Conservation (phyloP, 1,284 basidiomycete genomes). For the Pascua sp. region DNA sequence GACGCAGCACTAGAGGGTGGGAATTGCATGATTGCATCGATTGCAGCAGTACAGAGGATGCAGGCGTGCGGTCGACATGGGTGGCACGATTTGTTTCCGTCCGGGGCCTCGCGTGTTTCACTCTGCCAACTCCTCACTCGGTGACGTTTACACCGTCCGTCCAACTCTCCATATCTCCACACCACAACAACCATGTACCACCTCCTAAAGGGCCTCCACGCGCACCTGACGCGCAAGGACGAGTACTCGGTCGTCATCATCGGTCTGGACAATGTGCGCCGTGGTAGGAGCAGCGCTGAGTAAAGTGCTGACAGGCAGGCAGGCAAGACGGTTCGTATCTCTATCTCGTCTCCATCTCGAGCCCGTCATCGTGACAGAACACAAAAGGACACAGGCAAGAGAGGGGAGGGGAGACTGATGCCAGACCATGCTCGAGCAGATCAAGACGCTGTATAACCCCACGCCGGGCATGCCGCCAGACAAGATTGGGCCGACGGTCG, state of each 20-base stretch:
- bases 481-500: constrained; percentile 89
- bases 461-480: constrained; percentile 76
- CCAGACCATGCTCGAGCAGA: constrained; percentile 83
- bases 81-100: constrained; percentile 3
- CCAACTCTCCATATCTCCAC: background rate
- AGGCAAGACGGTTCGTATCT: constrained; percentile 71
- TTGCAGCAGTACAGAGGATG: too few relatives aligned
- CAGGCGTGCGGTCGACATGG: constrained; percentile 1
- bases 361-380: too few relatives aligned
- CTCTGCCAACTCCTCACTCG: background rate
- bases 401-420: too few relatives aligned
- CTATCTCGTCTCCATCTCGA: constrained; percentile 24
- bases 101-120: background rate
- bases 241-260: constrained; percentile 92
- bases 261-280: constrained; percentile 56
- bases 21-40: too few relatives aligned
- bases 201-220: constrained; percentile 80
- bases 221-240: constrained; percentile 85
- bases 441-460: constrained; percentile 85
- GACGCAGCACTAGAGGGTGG: too few relatives aligned
- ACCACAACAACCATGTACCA: constrained; percentile 65
- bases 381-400: background rate
- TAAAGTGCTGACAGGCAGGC: constrained; percentile 50
- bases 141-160: background rate
- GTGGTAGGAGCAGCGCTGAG: too few relatives aligned